These are phyloP conservation scores for Cicer chorassanicum DNA, from an alignment of 306 rosid genomes.

Conservation along the genomic window DNA sequence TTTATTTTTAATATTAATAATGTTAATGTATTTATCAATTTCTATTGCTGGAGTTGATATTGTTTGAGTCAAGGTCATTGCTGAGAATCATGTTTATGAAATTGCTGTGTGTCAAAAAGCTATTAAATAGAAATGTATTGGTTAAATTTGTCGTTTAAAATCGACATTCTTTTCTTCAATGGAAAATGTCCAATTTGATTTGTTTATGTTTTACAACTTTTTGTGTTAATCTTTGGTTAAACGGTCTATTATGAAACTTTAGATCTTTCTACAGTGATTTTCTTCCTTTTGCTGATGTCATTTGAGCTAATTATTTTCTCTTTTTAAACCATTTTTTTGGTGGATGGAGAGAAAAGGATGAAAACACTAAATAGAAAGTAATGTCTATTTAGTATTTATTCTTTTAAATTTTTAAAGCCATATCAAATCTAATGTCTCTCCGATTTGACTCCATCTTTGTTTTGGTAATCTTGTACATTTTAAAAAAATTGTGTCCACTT, in stretches of 20 bases:
- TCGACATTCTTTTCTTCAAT: conserved; percentile 10
- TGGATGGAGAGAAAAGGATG: conserved; percentile 21
- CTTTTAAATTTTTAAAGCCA: background rate
- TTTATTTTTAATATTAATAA: background rate
- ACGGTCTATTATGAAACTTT: conserved; percentile 2
- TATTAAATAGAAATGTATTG: conserved; percentile 26
- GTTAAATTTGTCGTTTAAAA: background rate
- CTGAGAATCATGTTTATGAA: conserved; percentile 26
- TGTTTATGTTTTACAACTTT: conserved; percentile 3
- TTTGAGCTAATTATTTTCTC: conserved; percentile 21
- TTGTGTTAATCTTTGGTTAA: conserved; percentile 23
- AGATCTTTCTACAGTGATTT: background rate
- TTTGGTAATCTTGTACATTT: conserved; percentile 10
- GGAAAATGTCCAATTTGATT: conserved; percentile 47
- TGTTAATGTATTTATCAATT: conserved; percentile 11
- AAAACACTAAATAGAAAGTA: conserved; percentile 12
- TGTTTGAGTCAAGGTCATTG: conserved; percentile 39
- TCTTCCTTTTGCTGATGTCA: background rate
- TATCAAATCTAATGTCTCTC: background rate
- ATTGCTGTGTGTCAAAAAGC: background rate
- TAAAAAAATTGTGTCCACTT: background rate
- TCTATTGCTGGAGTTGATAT: conserved; percentile 11
- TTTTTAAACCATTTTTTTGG: background rate
- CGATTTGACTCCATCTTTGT: conserved; percentile 13
- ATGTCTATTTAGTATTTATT: conserved; percentile 12